Base-by-base conservation (phyloP, 805 yeast species). In the Starmerella sp. region DNA sequence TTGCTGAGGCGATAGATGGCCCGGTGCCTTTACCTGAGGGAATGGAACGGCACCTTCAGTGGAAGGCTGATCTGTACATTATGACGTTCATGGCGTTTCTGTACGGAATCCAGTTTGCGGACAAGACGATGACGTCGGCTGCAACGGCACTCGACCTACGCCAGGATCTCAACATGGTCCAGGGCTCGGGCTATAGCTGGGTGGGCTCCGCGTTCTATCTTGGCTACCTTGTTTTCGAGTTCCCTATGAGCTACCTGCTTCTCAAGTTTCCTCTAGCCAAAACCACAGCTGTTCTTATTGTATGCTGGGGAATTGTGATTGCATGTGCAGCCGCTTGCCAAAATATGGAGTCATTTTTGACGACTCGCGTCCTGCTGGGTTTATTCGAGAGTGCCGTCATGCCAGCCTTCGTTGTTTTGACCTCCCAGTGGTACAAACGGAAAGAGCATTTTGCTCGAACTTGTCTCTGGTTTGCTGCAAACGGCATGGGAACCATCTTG, bases 211-310 rank as follows among this genome's bases (percentile, higher is more conserved):
- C 78, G 6, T 80, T 80, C 60, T 81, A 80, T 63, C 64, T 83
- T 43, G 89, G 88, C 5, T 83, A 81, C 63, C 66, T 83, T 46
- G 72, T 69, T 6, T 81, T 79, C 61, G 82, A 79, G 60, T 68
- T 77, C 55, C 78, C 81, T 10, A 73, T 77, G 15, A 66, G 71
- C 10, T 65, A 69, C 52, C 46, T 75, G 4, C 63, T 81, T 31
- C 86, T 82, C 65, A 71, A 70, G 54, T 75, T 79, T 49, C 84
- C 82, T 4, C 73, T 83, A 58, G 74, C 80, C 4, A 77, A 77
- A 57, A 67, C 78, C 5, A 71, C 77, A 4, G 69, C 78, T 8
- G 58, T 66, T 1, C 73, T 76, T 54, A 74, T 82, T 36, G 62
- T 80, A 13, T 38, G 76, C 0, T 84, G 89, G 88, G 87, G 87